These are phyloP conservation scores for Ensete glaucum DNA, from an alignment of 176 grass and related monocot genomes.

Conservation along the genomic window DNA sequence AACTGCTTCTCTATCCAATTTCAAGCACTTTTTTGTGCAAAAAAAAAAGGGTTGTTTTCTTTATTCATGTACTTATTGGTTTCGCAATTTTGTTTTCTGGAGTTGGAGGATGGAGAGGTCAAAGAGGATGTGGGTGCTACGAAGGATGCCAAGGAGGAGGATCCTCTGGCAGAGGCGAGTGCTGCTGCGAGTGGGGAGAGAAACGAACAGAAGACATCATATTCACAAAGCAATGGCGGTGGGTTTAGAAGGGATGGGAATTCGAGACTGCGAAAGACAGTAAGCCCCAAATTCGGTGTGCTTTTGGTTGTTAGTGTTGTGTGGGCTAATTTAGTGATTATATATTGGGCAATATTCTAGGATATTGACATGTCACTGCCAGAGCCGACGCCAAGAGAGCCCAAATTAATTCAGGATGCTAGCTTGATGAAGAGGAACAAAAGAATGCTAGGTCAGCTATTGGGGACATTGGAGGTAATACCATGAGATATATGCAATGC, in stretches of 20 bases:
- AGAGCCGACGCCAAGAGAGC: conserved; percentile 77
- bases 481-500: not conserved
- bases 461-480: conserved; percentile 84
- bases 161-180: conserved; percentile 1
- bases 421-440: conserved; percentile 80
- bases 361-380: conserved; percentile 61
- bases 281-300: conserved; percentile 9
- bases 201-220: conserved; percentile 23
- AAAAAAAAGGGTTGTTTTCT: not conserved
- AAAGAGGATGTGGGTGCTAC: conserved; percentile 29
- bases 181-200: conserved; percentile 21
- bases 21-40: not conserved
- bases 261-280: conserved; percentile 34
- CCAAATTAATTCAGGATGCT: conserved; percentile 58
- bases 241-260: conserved; percentile 61
- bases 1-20: not conserved
- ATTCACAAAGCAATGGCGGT: conserved; percentile 30
- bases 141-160: conserved; percentile 21
- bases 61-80: not conserved
- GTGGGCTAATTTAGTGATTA: conserved; percentile 9
- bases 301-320: conserved; percentile 4
- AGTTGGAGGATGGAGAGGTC: conserved; percentile 51
- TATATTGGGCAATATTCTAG: conserved; percentile 24
- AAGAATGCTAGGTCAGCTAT: conserved; percentile 90
- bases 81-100: not conserved